Evolutionary conservation across 2,329 filamentous ascomycete genomes (phyloP).

Genomic region (Ascochyta rabiei): DNA sequence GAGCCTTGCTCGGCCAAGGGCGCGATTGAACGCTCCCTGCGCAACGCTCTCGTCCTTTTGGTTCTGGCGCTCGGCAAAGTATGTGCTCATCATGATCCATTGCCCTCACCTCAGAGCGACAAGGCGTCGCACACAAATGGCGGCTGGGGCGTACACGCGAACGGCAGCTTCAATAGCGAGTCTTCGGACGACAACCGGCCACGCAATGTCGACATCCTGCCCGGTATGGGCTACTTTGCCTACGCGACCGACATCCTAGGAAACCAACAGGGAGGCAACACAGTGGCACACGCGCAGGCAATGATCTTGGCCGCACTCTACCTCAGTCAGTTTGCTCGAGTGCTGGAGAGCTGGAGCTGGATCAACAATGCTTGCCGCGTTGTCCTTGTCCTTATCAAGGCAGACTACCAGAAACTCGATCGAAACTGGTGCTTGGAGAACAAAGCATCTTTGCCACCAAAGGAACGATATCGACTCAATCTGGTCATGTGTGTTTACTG

Average conservation of each 20-base stretch:
- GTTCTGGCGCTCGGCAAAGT: conserved; percentile 88
- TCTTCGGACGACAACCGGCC: conserved; percentile 32
- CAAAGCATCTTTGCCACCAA: conserved; percentile 20
- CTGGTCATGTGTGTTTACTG: conserved; percentile 74
- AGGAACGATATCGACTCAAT: conserved; percentile 45
- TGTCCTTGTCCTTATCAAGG: conserved; percentile 75
- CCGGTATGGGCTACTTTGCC: conserved; percentile 88
- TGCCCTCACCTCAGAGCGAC: conserved; percentile 64
- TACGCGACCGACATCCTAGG: conserved; percentile 86
- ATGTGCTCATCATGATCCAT: conserved; percentile 60
- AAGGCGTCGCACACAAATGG: conserved; percentile 25
- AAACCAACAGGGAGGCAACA: conserved; percentile 76
- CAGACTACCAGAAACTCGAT: conserved; percentile 50
- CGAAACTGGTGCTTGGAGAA: conserved; percentile 29
- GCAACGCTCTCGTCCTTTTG: conserved; percentile 79
- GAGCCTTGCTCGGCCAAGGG: conserved; percentile 33
- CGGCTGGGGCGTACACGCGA: conserved; percentile 39
- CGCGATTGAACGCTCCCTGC: conserved; percentile 42
- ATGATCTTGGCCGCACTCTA: conserved; percentile 86
- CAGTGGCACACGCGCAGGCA: conserved; percentile 83
- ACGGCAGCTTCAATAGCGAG: conserved; percentile 43
- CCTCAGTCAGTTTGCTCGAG: conserved; percentile 83
- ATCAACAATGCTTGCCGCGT: conserved; percentile 66
- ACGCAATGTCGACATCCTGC: conserved; percentile 82
- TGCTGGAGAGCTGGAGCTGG: conserved; percentile 82